Conservation (phyloP, 169 alveolate genomes). For the Blepharisma undulans region DNA sequence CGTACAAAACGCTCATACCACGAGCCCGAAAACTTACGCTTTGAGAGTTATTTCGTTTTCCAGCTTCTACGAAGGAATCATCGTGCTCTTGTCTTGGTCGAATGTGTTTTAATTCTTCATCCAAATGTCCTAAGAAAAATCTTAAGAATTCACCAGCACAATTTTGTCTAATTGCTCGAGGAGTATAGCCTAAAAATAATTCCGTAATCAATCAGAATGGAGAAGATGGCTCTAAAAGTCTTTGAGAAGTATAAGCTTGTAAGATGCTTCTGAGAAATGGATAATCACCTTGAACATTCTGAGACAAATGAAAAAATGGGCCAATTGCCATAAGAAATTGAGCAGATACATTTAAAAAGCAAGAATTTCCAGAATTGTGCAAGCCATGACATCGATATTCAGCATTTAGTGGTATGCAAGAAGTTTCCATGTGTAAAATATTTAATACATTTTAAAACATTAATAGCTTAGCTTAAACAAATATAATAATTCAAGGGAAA, state of each 20-base stretch:
- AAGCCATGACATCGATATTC: neutral
- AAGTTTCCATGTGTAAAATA: neutral
- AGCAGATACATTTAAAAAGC: slow-evolving; percentile 27
- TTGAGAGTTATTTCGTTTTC: neutral
- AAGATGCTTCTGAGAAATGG: neutral
- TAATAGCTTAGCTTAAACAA: neutral
- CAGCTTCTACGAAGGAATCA: slow-evolving; percentile 32
- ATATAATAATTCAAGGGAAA: no score
- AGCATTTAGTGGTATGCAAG: neutral
- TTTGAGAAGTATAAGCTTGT: neutral
- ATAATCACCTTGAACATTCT: neutral
- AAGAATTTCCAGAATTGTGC: slow-evolving; percentile 20
- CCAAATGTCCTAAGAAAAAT: neutral
- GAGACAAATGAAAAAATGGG: neutral
- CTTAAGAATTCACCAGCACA: slow-evolving; percentile 41
- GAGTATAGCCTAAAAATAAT: slow-evolving; percentile 37
- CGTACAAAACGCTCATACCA: slow-evolving; percentile 13
- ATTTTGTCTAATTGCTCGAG: slow-evolving; percentile 17
- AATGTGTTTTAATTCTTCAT: neutral
- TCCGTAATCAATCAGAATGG: slow-evolving; percentile 3
- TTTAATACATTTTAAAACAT: no score
- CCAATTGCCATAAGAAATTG: slow-evolving; percentile 18
- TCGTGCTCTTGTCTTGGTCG: neutral
- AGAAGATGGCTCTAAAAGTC: neutral
- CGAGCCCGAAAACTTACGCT: slow-evolving; percentile 11